phyloP scores from a whole-genome alignment of 1,284 basidiomycete species.

The Ustilago nuda region DNA sequence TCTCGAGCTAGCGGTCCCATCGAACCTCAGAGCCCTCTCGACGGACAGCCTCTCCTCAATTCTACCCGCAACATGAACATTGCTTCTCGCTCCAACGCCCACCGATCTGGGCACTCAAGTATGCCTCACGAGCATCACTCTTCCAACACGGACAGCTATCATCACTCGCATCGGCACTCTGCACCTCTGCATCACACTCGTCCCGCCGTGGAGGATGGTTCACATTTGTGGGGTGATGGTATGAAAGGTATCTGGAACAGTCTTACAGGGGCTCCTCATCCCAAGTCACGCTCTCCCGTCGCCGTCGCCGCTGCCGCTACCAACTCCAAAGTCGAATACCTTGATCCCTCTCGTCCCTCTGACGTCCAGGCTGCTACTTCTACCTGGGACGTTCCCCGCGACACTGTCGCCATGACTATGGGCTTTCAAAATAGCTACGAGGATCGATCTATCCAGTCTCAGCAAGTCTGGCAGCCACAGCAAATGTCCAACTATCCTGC shows the following conservation, averaged over 20 bases:
- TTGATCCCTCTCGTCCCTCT: constrained; percentile 37
- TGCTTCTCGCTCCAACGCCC: constrained; percentile 10
- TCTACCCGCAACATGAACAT: constrained; percentile 14
- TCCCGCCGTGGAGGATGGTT: constrained; percentile 33
- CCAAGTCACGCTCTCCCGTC: constrained; percentile 27
- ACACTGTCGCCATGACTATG: constrained; percentile 53
- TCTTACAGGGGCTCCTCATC: constrained; percentile 42
- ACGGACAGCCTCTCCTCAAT: constrained; percentile 33
- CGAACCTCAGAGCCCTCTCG: constrained; percentile 31
- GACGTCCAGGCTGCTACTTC: constrained; percentile 49
- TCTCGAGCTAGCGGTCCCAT: constrained; percentile 25
- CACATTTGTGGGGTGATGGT: constrained; percentile 45
- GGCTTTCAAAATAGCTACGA: constrained; percentile 44
- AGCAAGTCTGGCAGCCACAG: constrained; percentile 34
- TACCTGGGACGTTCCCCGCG: constrained; percentile 47
- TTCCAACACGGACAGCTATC: constrained; percentile 3
- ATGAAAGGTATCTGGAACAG: constrained; percentile 53
- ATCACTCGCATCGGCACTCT: constrained; percentile 19
- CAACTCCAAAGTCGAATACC: constrained; percentile 26
- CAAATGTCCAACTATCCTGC: constrained; percentile 17
- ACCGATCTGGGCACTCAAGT: not conserved
- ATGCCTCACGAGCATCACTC: constrained; percentile 14
- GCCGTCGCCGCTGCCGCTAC: not conserved
- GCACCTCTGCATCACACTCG: constrained; percentile 16
- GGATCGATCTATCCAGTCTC: constrained; percentile 25